phyloP scores from a whole-genome alignment of 306 rosid species.

The Alnus glutinosa region DNA sequence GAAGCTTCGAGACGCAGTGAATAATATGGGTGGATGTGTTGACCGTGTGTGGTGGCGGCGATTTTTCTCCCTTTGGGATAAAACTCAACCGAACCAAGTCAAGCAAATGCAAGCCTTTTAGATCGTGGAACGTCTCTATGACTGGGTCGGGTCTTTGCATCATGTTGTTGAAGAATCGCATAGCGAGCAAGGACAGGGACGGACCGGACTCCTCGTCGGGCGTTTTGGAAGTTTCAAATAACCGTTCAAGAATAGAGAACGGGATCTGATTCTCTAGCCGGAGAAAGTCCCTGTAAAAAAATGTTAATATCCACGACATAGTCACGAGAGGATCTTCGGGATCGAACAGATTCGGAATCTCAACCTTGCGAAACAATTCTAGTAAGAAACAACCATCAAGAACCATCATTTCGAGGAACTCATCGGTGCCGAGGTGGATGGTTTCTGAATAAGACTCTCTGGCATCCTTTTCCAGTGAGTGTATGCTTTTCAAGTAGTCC shows the following conservation, averaged over 20 bases:
- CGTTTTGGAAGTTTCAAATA: background rate
- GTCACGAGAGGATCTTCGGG: background rate
- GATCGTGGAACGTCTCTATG: background rate
- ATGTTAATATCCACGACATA: background rate
- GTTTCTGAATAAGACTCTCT: background rate
- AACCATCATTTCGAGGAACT: background rate
- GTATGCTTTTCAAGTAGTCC: background rate
- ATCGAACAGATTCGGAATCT: background rate
- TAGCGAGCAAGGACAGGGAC: background rate
- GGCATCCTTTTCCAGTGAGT: background rate
- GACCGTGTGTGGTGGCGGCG: background rate
- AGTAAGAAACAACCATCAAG: background rate
- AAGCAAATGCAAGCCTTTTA: slow-evolving; percentile 1
- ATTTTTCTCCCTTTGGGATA: background rate
- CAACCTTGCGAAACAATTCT: background rate
- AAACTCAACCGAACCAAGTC: background rate
- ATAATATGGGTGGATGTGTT: background rate
- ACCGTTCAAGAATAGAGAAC: background rate
- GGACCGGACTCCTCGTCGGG: background rate
- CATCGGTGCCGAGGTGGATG: no score
- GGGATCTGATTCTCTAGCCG: slow-evolving; percentile 3
- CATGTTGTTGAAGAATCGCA: background rate
- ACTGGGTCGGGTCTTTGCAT: background rate
- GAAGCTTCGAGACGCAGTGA: background rate
- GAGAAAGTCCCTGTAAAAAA: slow-evolving; percentile 10